Conservation (phyloP, 305 asterid genomes). For the Fraxinus xanthoxyloides region DNA sequence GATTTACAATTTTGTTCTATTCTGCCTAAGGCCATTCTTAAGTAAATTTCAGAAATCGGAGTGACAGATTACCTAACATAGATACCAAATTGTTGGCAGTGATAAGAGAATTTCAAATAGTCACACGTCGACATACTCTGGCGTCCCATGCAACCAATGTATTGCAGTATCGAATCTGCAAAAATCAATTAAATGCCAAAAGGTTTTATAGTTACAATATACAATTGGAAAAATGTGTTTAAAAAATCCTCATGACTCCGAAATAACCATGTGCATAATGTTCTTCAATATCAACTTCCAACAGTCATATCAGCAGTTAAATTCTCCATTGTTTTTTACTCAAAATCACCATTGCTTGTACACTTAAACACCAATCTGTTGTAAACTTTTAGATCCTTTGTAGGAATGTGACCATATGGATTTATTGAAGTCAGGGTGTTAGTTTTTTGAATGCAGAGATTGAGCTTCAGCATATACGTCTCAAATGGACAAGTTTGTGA, state of each 20-base stretch:
- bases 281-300: neutral
- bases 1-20: constrained; percentile 9
- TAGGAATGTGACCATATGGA: neutral
- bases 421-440: neutral
- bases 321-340: neutral
- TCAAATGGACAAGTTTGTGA: neutral
- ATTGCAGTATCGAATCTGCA: constrained; percentile 57
- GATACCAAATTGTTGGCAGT: constrained; percentile 70
- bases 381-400: neutral
- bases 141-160: constrained; percentile 44
- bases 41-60: neutral
- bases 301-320: neutral
- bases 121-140: constrained; percentile 23
- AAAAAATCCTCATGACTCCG: neutral
- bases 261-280: neutral
- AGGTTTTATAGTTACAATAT: constrained; percentile 13
- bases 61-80: constrained; percentile 59
- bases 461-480: neutral
- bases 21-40: neutral
- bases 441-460: neutral
- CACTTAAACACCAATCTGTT: neutral
- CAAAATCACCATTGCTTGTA: neutral
- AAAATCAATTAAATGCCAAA: constrained; percentile 23
- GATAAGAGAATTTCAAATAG: constrained; percentile 62
- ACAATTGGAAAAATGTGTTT: neutral